These are phyloP conservation scores for Nevesoporus exiguus DNA, from an alignment of 768 basidiomycete species.

Conservation along the genomic window DNA sequence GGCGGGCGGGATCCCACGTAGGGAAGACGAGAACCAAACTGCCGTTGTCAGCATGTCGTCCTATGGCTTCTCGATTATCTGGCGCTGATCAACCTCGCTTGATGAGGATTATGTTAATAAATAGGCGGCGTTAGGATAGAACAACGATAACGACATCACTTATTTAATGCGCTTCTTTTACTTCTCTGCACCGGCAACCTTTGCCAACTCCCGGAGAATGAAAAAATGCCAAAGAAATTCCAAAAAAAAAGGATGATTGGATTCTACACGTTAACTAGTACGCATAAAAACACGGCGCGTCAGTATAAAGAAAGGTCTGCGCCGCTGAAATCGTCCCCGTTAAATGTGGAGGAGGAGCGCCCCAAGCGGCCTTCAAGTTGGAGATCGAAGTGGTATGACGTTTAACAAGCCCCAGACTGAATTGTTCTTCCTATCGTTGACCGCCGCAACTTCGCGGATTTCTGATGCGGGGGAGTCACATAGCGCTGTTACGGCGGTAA, in stretches of 20 bases:
- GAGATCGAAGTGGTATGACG: slow-evolving; percentile 85
- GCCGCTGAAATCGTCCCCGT: slow-evolving; percentile 80
- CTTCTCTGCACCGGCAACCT: background rate
- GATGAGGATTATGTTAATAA: slow-evolving; percentile 82
- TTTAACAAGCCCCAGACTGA: slow-evolving; percentile 28
- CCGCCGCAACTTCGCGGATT: slow-evolving; percentile 12
- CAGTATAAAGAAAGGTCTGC: slow-evolving; percentile 90
- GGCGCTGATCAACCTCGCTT: slow-evolving; percentile 98
- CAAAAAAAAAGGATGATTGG: background rate
- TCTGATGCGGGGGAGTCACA: slow-evolving; percentile 14
- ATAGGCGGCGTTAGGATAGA: slow-evolving; percentile 86
- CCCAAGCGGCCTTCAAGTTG: slow-evolving; percentile 80
- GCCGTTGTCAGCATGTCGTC: background rate
- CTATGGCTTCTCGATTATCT: slow-evolving; percentile 58
- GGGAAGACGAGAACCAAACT: background rate
- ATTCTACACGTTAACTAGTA: slow-evolving; percentile 15
- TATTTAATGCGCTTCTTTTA: slow-evolving; percentile 47
- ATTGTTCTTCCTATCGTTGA: slow-evolving; percentile 7
- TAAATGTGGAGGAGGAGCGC: slow-evolving; percentile 98
- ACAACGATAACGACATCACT: slow-evolving; percentile 90
- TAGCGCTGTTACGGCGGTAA: slow-evolving; percentile 6
- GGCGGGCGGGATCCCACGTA: background rate
- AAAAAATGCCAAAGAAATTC: background rate
- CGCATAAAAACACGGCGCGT: slow-evolving; percentile 84
- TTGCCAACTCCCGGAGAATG: background rate